Conservation (phyloP, 2,329 filamentous ascomycete genomes). For the Pyricularia sp. region DNA sequence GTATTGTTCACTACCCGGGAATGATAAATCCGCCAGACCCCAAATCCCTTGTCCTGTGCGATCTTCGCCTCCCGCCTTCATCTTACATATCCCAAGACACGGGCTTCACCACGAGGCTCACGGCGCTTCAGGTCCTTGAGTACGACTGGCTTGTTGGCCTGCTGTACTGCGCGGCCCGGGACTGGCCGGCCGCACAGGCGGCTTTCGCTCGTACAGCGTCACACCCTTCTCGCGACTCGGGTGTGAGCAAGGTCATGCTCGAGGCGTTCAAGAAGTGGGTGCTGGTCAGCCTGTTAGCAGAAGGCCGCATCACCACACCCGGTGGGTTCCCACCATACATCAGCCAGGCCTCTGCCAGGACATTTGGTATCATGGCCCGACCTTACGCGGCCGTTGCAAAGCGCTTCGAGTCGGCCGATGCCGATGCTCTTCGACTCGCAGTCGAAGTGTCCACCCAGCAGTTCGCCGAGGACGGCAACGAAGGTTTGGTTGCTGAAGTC, state of each 20-base stretch:
- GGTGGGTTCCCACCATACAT: conserved; percentile 39
- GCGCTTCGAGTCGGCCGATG: conserved; percentile 46
- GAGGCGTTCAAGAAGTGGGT: conserved; percentile 91
- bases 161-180: conserved; percentile 45
- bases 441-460: conserved; percentile 43
- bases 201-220: conserved; percentile 54
- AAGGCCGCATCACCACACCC: conserved; percentile 40
- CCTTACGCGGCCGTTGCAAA: conserved; percentile 59
- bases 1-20: conserved; percentile 52
- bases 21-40: conserved; percentile 18
- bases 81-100: conserved; percentile 47
- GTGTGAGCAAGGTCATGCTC: conserved; percentile 64
- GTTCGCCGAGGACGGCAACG: conserved; percentile 56
- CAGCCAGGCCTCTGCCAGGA: conserved; percentile 36
- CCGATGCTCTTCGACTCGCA: conserved; percentile 49
- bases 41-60: conserved; percentile 25
- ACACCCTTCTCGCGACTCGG: conserved; percentile 48
- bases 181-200: conserved; percentile 49
- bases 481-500: conserved; percentile 56
- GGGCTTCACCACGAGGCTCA: conserved; percentile 43
- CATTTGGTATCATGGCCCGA: conserved; percentile 45
- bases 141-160: conserved; percentile 59
- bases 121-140: conserved; percentile 42
- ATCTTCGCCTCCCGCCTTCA: conserved; percentile 28
- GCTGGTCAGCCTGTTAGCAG: conserved; percentile 57